A percentile compares a stretch with the other conserved stretches of the same genome.
These are phyloP conservation scores for Aotearoamyces nothofagi DNA, from an alignment of 2,329 filamentous ascomycete genomes.

Conservation along the genomic window DNA sequence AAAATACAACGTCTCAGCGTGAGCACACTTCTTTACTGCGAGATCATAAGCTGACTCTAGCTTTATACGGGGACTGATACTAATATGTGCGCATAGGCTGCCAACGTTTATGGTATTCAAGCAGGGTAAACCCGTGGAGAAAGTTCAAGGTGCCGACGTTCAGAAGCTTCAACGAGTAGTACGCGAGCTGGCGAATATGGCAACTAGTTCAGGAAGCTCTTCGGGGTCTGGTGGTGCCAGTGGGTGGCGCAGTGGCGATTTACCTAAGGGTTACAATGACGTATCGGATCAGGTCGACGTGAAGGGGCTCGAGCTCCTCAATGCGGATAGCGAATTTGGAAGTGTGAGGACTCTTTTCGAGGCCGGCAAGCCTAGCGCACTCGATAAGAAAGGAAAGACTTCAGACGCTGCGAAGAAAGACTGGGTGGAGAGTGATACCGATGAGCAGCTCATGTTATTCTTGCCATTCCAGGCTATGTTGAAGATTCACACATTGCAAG, in stretches of 20 bases:
- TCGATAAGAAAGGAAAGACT: conserved; percentile 39
- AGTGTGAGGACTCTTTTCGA: conserved; percentile 62
- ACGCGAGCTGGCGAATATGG: conserved; percentile 53
- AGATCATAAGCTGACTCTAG: too few species aligned
- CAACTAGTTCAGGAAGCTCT: conserved; percentile 26
- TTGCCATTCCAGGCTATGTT: conserved; percentile 76
- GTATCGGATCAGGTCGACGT: conserved; percentile 71
- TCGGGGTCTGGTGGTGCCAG: conserved; percentile 17
- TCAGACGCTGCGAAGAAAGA: conserved; percentile 39
- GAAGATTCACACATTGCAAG: conserved; percentile 75
- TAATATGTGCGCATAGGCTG: too few species aligned
- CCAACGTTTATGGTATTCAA: conserved; percentile 90
- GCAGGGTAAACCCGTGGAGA: conserved; percentile 49
- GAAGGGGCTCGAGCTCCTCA: conserved; percentile 72
- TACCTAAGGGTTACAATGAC: conserved; percentile 71
- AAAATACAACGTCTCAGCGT: conserved; percentile 58
- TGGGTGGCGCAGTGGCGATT: conserved; percentile 57
- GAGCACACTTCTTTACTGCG: conserved; percentile 20
- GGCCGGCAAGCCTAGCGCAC: conserved; percentile 44
- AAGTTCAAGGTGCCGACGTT: conserved; percentile 60
- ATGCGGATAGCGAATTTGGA: conserved; percentile 65
- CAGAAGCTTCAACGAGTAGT: conserved; percentile 55
- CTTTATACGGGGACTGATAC: too few species aligned
- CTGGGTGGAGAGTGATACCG: conserved; percentile 92
- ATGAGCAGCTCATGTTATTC: conserved; percentile 91